Base-by-base conservation (phyloP, 805 yeast species). In the Saturnispora dispora region DNA sequence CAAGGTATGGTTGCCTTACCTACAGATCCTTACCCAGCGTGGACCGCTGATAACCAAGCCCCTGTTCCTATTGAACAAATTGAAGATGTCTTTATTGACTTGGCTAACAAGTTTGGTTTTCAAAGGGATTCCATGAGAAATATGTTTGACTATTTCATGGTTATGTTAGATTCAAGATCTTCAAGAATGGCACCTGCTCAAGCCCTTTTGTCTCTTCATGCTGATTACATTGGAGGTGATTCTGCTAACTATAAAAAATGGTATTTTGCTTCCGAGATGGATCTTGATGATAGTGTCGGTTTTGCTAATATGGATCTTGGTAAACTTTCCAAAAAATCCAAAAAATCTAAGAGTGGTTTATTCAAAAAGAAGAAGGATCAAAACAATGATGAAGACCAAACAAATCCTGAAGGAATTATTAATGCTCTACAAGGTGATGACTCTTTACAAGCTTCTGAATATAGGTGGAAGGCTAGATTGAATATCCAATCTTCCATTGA, bases 21-120 rank as follows among this genome's bases (percentile, higher is more conserved):
- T 60, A 81, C 89, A 44, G 93, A 93, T 68, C 99, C 99, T 33
- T 93, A 91, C 68, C 99, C 99, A 43, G 98, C 99, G 48, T 93
- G 99, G 99, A 87, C 96, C 25, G 95, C 95, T 45, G 98, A 93
- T 69, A 90, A 85, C 52, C 91, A 85, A 67, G 88, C 91, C 25
- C 95, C 95, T 11, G 83, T 85, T 52, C 75, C 88, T 46, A 77
- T 86, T 51, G 93, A 86, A 68, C 91, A 86, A 66, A 83, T 86
- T 64, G 95, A 86, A 71, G 95, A 86, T 71, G 80, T 85, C 37
- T 86, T 86, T 65, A 86, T 86, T 63, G 93, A 86, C 67, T 73
- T 86, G 66, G 74, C 91, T 42, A 85, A 85, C 70, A 83, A 81
- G 68, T 85, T 86, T 63, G 95, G 95, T 64, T 86, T 86, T 76